Percentiles rank a stretch among this genome's conserved stretches.
These are phyloP conservation scores for Hortiboletus flavorubellus DNA, from an alignment of 768 basidiomycete genomes.

Conservation along the genomic window DNA sequence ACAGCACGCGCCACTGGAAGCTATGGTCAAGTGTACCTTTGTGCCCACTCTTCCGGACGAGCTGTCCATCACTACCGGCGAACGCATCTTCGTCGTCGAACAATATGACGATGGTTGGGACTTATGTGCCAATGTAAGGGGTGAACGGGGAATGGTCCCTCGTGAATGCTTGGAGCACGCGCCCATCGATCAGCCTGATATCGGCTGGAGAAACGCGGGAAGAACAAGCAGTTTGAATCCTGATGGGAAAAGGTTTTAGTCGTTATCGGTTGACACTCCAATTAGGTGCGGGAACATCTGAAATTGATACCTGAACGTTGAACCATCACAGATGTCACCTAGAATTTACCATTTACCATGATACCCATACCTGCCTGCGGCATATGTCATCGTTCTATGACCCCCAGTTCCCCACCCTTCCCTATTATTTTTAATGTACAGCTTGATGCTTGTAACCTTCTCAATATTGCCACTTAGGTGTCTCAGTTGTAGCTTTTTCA, in stretches of 20 bases:
- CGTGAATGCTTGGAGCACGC: slow-evolving; percentile 61
- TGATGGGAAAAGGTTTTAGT: slow-evolving; percentile 21
- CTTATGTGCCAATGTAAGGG: slow-evolving; percentile 53
- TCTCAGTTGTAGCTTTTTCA: slow-evolving; percentile 7
- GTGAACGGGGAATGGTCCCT: slow-evolving; percentile 77
- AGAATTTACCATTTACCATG: slow-evolving; percentile 10
- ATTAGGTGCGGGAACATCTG: slow-evolving; percentile 11
- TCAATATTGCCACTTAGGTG: background rate
- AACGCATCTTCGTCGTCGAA: slow-evolving; percentile 50
- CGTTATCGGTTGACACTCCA: background rate
- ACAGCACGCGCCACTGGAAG: slow-evolving; percentile 23
- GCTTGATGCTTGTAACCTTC: slow-evolving; percentile 12
- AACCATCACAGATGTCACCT: background rate
- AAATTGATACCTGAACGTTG: background rate
- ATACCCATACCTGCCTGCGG: slow-evolving; percentile 17
- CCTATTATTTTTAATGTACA: background rate
- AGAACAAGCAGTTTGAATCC: slow-evolving; percentile 28
- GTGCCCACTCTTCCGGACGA: slow-evolving; percentile 71
- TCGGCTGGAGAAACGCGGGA: slow-evolving; percentile 24
- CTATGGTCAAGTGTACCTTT: slow-evolving; percentile 55
- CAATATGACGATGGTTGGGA: slow-evolving; percentile 81
- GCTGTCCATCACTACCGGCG: slow-evolving; percentile 57
- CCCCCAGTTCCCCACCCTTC: background rate
- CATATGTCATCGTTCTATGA: background rate
- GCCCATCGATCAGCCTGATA: slow-evolving; percentile 18